phyloP scores from a whole-genome alignment of 495 filamentous ascomycete species.

The Aspergillus bridgeri region DNA sequence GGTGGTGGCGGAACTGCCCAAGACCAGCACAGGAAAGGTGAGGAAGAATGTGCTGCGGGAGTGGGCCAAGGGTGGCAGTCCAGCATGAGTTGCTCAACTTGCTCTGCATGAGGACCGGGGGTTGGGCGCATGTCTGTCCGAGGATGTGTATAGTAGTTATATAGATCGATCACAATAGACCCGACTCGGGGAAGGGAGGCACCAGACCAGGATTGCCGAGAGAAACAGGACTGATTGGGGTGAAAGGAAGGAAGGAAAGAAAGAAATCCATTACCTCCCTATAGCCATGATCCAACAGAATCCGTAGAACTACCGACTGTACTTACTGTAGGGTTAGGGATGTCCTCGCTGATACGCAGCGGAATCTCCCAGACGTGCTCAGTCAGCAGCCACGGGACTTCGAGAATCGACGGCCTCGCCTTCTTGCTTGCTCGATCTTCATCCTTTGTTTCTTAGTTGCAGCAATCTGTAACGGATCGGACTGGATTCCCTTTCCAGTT shows the following conservation, averaged over 20 bases:
- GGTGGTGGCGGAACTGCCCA: constrained; percentile 81
- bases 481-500: too few species aligned
- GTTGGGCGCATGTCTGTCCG: too few species aligned
- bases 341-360: too few species aligned
- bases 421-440: too few species aligned
- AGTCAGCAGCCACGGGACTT: neutral
- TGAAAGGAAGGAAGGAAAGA: neutral
- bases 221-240: neutral
- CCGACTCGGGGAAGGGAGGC: neutral
- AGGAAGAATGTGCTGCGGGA: constrained; percentile 91
- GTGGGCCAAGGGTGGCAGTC: constrained; percentile 60
- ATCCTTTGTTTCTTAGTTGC: too few species aligned
- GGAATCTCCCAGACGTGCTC: too few species aligned
- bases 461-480: too few species aligned
- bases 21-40: constrained; percentile 95
- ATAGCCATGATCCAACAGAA: neutral
- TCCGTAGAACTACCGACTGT: too few species aligned
- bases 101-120: neutral
- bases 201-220: neutral
- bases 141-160: neutral
- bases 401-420: too few species aligned
- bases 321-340: too few species aligned
- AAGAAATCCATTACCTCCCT: neutral
- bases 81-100: constrained; percentile 10
- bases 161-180: neutral